phyloP scores from a whole-genome alignment of 495 filamentous ascomycete species.

The Neohortaea acidophila region DNA sequence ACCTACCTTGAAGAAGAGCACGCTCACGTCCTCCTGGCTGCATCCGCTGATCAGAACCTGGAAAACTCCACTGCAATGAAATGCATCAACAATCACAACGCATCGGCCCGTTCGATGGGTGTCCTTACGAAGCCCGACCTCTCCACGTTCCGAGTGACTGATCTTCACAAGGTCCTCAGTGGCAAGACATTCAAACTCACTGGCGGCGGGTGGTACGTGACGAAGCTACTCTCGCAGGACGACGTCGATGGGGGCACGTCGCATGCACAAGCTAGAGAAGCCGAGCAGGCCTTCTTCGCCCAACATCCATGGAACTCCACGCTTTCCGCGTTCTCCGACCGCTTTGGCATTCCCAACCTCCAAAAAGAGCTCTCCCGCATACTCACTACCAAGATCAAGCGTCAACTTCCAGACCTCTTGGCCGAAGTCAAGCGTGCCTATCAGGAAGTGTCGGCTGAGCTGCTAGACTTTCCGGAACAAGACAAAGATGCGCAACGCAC shows the following conservation, averaged over 20 bases:
- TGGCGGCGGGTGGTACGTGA: conserved; percentile 33
- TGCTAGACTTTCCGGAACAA: conserved; percentile 22
- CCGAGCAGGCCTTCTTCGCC: conserved; percentile 30
- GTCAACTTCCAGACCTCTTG: conserved; percentile 23
- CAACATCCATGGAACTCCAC: conserved; percentile 27
- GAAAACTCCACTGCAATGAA: conserved; percentile 54
- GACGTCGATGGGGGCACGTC: conserved; percentile 25
- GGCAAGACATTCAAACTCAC: conserved; percentile 38
- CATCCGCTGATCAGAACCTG: conserved; percentile 59
- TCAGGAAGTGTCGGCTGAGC: conserved; percentile 16
- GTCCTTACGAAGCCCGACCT: conserved; percentile 72
- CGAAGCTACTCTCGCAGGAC: conserved; percentile 31
- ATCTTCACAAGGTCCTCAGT: conserved; percentile 45
- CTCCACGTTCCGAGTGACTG: conserved; percentile 28
- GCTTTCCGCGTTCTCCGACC: conserved; percentile 18
- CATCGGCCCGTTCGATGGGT: conserved; percentile 49
- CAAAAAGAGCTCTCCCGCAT: conserved; percentile 26
- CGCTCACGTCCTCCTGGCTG: conserved; percentile 58
- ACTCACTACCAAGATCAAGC: conserved; percentile 20
- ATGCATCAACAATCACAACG: conserved; percentile 43
- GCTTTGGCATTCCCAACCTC: conserved; percentile 29
- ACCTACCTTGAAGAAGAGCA: conserved; percentile 48
- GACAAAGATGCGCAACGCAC: conserved; percentile 20
- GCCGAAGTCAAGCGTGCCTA: conserved; percentile 22
- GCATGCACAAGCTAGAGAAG: conserved; percentile 25